phyloP scores from a whole-genome alignment of 352 stramenopile genomes.

The Thalassiosira pacifica region DNA sequence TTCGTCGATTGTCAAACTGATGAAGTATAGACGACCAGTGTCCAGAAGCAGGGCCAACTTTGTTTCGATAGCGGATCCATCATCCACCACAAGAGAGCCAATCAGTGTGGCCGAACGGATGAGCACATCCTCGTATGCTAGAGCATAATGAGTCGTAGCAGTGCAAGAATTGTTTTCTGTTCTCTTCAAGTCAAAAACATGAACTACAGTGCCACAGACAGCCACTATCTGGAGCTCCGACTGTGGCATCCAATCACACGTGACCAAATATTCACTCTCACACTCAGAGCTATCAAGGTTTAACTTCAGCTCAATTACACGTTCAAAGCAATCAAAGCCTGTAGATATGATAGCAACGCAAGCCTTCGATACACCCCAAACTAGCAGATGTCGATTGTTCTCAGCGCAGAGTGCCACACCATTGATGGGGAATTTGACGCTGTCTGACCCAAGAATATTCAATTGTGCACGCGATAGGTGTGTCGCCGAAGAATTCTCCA shows the following conservation, averaged over 20 bases:
- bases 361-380: slow-evolving; percentile 79
- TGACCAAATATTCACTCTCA: slow-evolving; percentile 79
- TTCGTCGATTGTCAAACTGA: slow-evolving; percentile 73
- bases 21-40: slow-evolving; percentile 75
- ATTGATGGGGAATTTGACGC: slow-evolving; percentile 75
- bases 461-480: slow-evolving; percentile 70
- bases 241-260: slow-evolving; percentile 78
- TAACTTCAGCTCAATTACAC: slow-evolving; percentile 74
- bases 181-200: slow-evolving; percentile 80
- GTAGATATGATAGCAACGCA: slow-evolving; percentile 76
- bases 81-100: slow-evolving; percentile 44
- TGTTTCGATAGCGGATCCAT: slow-evolving; percentile 50
- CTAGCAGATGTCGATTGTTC: slow-evolving; percentile 78
- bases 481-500: slow-evolving; percentile 48
- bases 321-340: slow-evolving; percentile 68
- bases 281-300: slow-evolving; percentile 73
- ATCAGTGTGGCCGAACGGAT: slow-evolving; percentile 69
- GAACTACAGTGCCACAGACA: slow-evolving; percentile 77
- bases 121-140: slow-evolving; percentile 68
- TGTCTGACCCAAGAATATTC: slow-evolving; percentile 69
- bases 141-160: slow-evolving; percentile 64
- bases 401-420: slow-evolving; percentile 73
- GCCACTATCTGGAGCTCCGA: slow-evolving; percentile 79
- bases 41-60: slow-evolving; percentile 84
- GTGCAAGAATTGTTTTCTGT: slow-evolving; percentile 64